Evolutionary conservation across 495 filamentous ascomycete species (phyloP), one percentile per base, ranked within the genome.

Genomic region (Trichoderma parareesei): DNA sequence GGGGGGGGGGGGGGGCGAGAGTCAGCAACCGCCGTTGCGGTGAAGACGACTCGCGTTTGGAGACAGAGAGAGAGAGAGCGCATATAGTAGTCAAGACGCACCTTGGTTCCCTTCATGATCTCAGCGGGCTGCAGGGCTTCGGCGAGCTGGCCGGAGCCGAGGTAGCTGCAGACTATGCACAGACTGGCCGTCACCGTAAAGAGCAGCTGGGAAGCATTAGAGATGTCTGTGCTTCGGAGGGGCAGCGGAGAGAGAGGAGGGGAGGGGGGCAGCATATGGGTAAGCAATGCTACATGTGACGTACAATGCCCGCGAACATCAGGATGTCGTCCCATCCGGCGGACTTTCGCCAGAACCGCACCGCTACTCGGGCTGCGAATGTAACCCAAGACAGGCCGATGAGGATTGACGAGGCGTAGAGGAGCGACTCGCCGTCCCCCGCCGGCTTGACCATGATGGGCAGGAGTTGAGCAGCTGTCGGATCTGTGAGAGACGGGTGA

Each of bases 101-200:
- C 53, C 53, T 64, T 64, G 43, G 62, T 61, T 8, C 60, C 60
- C 4, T 11, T 14, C 60, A 61, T 61, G 38, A 42, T 61, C 10
- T 41, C 60, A 43, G 18, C 20, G 37, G 37, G 3, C 14, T 4
- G 6, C 38, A 61, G 60, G 38, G 6, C 14, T 10, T 6, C 60
- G 6, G 37, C 16, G 10, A 40, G 60, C 38, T 61, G 60, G 3
- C 60, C 60, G 18, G 60, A 40, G n/a, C 60, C 60, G 60, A 41
- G 41, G 13, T 20, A 43, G 60, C 60, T 42, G 60, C 38, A 40
- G 60, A 61, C 41, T 27, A 61, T 61, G 60, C 38, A 40, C 18
- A 61, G 38, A 38, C 38, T 18, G 33, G 38, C 38, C 18, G 60
- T 61, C 9, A 61, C 38, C 38, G 38, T 42, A 33, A 61, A 61